phyloP scores from a whole-genome alignment of 768 basidiomycete genomes.

The Leccinum pellstonianum region DNA sequence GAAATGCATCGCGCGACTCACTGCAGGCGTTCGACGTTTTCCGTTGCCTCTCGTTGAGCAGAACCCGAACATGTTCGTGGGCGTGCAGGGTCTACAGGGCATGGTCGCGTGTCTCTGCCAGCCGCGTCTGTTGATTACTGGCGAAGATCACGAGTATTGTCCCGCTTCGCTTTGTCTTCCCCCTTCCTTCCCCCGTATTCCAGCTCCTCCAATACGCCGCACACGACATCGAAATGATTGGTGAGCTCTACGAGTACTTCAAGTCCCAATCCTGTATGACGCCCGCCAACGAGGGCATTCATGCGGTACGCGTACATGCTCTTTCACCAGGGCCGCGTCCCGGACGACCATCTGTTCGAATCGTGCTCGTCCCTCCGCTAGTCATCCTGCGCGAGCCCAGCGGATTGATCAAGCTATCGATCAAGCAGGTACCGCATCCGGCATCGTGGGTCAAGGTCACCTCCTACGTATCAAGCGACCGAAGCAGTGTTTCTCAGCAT shows the following conservation, averaged over 20 bases:
- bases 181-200: neutral
- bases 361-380: conserved; percentile 24
- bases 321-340: conserved; percentile 27
- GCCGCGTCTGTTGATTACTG: conserved; percentile 19
- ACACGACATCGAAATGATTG: conserved; percentile 41
- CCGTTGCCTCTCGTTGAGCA: conserved; percentile 23
- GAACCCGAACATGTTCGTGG: conserved; percentile 24
- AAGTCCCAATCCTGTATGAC: conserved; percentile 25
- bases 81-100: conserved; percentile 25
- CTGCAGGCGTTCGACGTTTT: conserved; percentile 23
- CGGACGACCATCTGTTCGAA: conserved; percentile 27
- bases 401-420: conserved; percentile 31
- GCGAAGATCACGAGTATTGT: conserved; percentile 33
- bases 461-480: conserved; percentile 4
- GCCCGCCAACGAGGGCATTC: conserved; percentile 2
- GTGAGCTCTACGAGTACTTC: conserved; percentile 37
- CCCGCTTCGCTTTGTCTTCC: neutral
- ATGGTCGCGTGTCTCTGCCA: conserved; percentile 35
- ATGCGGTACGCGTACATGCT: conserved; percentile 31
- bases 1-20: conserved; percentile 27
- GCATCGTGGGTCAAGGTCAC: conserved; percentile 24
- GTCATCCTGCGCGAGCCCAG: conserved; percentile 28
- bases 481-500: neutral
- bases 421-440: conserved; percentile 23
- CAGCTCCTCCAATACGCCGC: conserved; percentile 42